These are phyloP conservation scores for Gossypium davidsonii DNA, from an alignment of 441 rosid species.

Conservation along the genomic window DNA sequence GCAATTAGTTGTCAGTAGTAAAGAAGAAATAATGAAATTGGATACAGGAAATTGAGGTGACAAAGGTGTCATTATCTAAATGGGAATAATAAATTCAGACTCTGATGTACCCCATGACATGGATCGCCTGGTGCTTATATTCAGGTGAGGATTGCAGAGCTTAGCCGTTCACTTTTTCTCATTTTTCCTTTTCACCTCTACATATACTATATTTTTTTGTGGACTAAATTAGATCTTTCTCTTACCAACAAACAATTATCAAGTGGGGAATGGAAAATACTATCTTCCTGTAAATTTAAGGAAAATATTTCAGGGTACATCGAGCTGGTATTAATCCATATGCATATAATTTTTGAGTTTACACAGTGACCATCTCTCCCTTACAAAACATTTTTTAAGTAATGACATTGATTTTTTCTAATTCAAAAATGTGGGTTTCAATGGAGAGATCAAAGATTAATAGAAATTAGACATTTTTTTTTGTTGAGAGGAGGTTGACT, in stretches of 20 bases:
- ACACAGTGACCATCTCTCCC: no score
- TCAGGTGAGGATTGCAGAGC: slow-evolving; percentile 19
- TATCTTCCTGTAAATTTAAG: no score
- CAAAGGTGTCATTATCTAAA: background rate
- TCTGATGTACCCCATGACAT: background rate
- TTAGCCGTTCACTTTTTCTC: slow-evolving; percentile 19
- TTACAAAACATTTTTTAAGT: no score
- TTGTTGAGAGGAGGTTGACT: no score
- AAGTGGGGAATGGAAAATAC: background rate
- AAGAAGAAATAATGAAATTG: background rate
- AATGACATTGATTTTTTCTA: no score
- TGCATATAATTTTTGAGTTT: background rate
- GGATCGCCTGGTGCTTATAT: slow-evolving; percentile 22
- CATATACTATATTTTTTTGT: background rate
- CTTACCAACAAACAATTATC: background rate
- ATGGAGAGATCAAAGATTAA: no score
- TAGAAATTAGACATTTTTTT: no score
- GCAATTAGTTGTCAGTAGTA: background rate
- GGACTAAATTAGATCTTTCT: slow-evolving; percentile 20
- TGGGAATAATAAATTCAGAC: background rate
- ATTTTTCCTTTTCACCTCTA: slow-evolving; percentile 13
- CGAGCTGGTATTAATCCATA: background rate
- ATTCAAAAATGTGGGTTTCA: no score
- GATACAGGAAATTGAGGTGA: background rate
- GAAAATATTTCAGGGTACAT: no score